These are phyloP conservation scores for Bocquillonia castaneifolia DNA, from an alignment of 441 rosid genomes.

Conservation along the genomic window DNA sequence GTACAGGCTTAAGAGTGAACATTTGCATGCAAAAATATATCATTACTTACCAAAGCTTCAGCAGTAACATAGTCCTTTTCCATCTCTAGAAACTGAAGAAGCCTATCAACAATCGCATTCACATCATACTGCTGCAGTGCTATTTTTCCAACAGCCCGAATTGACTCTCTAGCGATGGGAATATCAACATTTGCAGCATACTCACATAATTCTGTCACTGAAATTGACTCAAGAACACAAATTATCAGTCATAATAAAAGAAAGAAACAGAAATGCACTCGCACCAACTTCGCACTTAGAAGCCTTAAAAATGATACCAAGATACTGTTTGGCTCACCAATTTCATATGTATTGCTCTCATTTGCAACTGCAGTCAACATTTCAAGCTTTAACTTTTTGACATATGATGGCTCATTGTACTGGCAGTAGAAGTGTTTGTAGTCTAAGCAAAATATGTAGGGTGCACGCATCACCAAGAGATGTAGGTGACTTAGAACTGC, in stretches of 20 bases:
- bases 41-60: conserved; percentile 71
- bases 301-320: conserved; percentile 13
- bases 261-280: conserved; percentile 11
- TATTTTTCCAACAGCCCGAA: conserved; percentile 93
- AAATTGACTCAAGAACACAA: conserved; percentile 26
- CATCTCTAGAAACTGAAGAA: conserved; percentile 98
- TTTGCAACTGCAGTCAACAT: conserved; percentile 98
- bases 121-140: conserved; percentile 98
- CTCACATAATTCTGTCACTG: conserved; percentile 94
- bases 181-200: conserved; percentile 97
- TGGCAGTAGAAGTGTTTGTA: conserved; percentile 96
- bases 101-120: conserved; percentile 98
- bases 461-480: conserved; percentile 94
- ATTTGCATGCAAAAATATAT: conserved; percentile 1
- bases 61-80: conserved; percentile 98
- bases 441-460: conserved; percentile 74
- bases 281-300: conserved; percentile 13
- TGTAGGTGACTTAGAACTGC: conserved; percentile 92
- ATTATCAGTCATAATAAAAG: conserved; percentile 18
- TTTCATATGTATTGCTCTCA: conserved; percentile 95
- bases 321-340: conserved; percentile 49
- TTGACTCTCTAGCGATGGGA: conserved; percentile 89
- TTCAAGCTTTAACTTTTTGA: conserved; percentile 92
- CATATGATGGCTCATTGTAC: conserved; percentile 90
- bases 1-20: neutral